Evolutionary conservation across 2,329 filamentous ascomycete genomes (phyloP).

Genomic region (Teratosphaeria nubilosa): DNA sequence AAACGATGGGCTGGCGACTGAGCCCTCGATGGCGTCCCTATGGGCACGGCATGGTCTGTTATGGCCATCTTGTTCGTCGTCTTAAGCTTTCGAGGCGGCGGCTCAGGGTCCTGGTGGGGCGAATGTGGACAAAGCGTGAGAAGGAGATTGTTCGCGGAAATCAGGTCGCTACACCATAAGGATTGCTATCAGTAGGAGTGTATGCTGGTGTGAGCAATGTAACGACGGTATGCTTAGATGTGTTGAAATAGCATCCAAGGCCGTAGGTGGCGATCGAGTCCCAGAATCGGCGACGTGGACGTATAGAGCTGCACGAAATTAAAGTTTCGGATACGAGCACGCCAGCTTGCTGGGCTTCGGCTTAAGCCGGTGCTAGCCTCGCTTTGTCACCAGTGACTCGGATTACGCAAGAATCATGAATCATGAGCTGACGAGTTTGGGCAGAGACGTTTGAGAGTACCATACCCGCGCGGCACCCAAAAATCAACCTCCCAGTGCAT

Average conservation of each 20-base stretch:
- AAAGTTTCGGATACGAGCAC: neutral
- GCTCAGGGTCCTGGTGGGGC: neutral
- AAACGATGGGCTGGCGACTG: slow-evolving; percentile 70
- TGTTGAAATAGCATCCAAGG: neutral
- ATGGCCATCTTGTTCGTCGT: slow-evolving; percentile 14
- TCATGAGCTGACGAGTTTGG: neutral
- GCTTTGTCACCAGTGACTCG: neutral
- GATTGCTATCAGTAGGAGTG: too few relatives aligned
- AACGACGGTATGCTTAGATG: neutral
- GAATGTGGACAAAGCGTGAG: neutral
- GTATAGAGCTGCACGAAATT: neutral
- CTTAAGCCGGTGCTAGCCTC: neutral
- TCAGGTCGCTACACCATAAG: too few relatives aligned
- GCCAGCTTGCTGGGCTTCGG: neutral
- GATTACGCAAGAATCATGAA: too few relatives aligned
- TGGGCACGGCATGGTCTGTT: slow-evolving; percentile 30
- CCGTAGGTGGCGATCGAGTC: too few relatives aligned
- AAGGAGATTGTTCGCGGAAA: neutral
- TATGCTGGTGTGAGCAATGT: neutral
- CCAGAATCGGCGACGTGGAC: too few relatives aligned
- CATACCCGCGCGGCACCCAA: too few relatives aligned
- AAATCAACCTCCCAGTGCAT: too few relatives aligned
- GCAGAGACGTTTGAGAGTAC: too few relatives aligned
- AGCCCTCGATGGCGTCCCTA: slow-evolving; percentile 63
- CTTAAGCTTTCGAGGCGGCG: neutral